Conservation (phyloP, 163 green algal species). For the Smithsoniella earleae region DNA sequence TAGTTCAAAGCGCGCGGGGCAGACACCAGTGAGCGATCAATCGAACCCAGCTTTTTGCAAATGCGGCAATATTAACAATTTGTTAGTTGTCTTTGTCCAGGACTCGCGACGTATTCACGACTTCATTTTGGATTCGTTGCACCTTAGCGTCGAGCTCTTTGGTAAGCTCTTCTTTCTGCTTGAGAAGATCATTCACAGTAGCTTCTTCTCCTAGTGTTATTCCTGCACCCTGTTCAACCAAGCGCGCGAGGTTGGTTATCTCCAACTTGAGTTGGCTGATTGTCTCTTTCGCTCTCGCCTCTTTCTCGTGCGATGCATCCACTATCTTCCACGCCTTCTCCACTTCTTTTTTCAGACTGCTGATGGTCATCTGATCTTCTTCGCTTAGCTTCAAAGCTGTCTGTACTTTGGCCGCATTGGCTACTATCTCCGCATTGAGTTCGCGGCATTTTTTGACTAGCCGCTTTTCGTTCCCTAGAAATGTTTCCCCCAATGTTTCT, state of each 20-base stretch:
- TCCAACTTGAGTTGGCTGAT: constrained; percentile 74
- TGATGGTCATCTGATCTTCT: constrained; percentile 81
- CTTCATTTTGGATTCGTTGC: too few relatives aligned
- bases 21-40: too few relatives aligned
- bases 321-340: constrained; percentile 91
- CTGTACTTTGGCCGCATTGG: constrained; percentile 77
- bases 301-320: constrained; percentile 79
- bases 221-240: constrained; percentile 66
- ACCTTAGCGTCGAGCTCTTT: constrained; percentile 66
- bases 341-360: constrained; percentile 79
- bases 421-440: constrained; percentile 81
- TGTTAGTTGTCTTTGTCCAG: too few relatives aligned
- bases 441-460: constrained; percentile 78
- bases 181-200: constrained; percentile 69
- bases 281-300: constrained; percentile 72
- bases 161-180: constrained; percentile 75
- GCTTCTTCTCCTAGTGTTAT: constrained; percentile 69
- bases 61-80: too few relatives aligned
- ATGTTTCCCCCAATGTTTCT: neutral
- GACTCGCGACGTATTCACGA: too few relatives aligned
- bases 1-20: too few relatives aligned
- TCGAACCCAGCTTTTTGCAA: too few relatives aligned
- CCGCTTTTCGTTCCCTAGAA: constrained; percentile 75
- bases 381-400: constrained; percentile 79
- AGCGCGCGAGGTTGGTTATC: constrained; percentile 65